Evolutionary conservation across 2,329 filamentous ascomycete species (phyloP).

Genomic region (Macrophomina tecta): DNA sequence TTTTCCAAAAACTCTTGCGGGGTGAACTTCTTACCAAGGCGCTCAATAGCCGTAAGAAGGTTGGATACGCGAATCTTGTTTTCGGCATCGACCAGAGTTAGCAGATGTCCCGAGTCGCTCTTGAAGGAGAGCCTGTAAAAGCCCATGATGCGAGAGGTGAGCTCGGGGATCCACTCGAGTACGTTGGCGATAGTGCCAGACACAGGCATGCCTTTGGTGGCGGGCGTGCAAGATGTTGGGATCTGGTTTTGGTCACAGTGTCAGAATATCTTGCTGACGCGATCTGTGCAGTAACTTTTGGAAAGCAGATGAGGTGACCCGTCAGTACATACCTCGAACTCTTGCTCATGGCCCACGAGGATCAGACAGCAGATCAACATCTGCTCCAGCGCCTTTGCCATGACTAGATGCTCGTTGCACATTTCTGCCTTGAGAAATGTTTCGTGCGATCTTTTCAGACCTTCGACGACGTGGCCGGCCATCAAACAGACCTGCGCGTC

Average conservation of each 20-base stretch:
- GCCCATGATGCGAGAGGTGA: conserved; percentile 24
- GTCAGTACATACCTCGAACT: conserved; percentile 68
- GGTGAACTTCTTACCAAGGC: conserved; percentile 1
- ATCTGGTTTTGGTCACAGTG: conserved; percentile 1
- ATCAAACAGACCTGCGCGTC: conserved; percentile 71
- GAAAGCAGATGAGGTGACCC: not conserved
- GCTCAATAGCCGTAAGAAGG: conserved; percentile 21
- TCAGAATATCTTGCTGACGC: not conserved
- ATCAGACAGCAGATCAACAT: conserved; percentile 83
- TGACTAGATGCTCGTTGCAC: conserved; percentile 93
- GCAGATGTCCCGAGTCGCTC: conserved; percentile 23
- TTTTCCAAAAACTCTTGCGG: conserved; percentile 33
- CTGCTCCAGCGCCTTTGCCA: conserved; percentile 91
- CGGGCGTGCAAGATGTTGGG: conserved; percentile 15
- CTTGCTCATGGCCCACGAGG: conserved; percentile 80
- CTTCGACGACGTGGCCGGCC: conserved; percentile 88
- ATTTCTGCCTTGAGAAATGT: conserved; percentile 77
- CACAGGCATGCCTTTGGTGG: conserved; percentile 21
- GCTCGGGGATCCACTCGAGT: conserved; percentile 16
- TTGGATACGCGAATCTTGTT: conserved; percentile 25
- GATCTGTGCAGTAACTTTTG: not conserved
- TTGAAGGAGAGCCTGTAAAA: conserved; percentile 27
- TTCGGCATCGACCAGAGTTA: conserved; percentile 18
- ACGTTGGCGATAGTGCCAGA: conserved; percentile 14
- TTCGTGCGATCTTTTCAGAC: conserved; percentile 81